Percentiles rank a stretch among this genome's conserved stretches.
Evolutionary conservation across 2,329 filamentous ascomycete species (phyloP).

Genomic region (Zymoseptoria pseudotritici): DNA sequence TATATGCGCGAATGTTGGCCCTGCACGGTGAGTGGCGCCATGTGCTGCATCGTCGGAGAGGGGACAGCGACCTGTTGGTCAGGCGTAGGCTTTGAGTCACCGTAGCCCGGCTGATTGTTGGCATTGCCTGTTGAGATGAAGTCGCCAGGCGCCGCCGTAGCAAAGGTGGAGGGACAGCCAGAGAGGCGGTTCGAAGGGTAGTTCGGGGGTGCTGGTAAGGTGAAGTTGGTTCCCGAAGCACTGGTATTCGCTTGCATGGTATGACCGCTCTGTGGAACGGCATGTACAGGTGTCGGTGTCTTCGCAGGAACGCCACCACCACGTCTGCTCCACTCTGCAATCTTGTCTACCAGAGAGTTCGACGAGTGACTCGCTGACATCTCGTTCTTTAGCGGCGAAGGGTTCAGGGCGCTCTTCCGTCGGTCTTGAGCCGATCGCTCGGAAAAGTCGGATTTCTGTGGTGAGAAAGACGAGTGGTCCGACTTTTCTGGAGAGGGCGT

Average conservation of each 20-base stretch:
- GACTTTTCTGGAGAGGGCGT: conserved; percentile 13
- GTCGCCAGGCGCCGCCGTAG: neutral
- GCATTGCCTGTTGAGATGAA: neutral
- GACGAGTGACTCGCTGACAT: neutral
- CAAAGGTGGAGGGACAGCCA: neutral
- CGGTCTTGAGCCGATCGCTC: neutral
- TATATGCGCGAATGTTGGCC: neutral
- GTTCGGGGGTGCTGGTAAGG: neutral
- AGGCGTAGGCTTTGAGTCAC: neutral
- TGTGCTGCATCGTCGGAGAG: neutral
- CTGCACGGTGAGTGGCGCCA: neutral
- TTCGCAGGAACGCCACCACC: neutral
- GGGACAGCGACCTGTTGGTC: neutral
- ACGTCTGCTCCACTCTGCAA: conserved; percentile 8
- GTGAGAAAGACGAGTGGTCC: conserved; percentile 9
- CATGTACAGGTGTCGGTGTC: neutral
- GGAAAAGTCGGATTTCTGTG: conserved; percentile 1
- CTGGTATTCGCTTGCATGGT: neutral
- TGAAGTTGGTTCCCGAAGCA: neutral
- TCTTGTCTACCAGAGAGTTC: conserved; percentile 6
- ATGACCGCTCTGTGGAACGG: neutral
- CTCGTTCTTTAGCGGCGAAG: neutral
- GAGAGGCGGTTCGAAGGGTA: neutral
- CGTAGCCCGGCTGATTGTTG: neutral
- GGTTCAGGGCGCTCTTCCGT: neutral